phyloP scores from a whole-genome alignment of 306 rosid species.

The Clitoria ternatea region DNA sequence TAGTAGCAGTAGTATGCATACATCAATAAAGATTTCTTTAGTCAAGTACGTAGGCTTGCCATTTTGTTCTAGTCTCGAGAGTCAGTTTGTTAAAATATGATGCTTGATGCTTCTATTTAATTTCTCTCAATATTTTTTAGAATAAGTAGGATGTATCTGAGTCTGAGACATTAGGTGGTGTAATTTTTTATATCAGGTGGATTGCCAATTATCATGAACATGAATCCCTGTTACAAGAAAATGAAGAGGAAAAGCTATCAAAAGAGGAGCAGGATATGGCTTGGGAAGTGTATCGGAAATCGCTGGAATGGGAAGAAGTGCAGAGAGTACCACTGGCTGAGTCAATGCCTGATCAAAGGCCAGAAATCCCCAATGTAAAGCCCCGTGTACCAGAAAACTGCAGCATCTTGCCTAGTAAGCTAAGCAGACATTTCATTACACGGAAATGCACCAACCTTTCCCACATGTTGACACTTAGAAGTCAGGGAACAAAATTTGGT shows the following conservation, averaged over 20 bases:
- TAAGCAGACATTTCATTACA: conserved; percentile 32
- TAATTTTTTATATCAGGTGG: conserved; percentile 54
- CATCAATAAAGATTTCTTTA: background rate
- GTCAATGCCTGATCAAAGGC: conserved; percentile 41
- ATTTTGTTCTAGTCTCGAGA: background rate
- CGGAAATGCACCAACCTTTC: conserved; percentile 89
- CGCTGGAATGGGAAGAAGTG: conserved; percentile 92
- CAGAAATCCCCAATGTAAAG: conserved; percentile 12
- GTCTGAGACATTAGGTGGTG: conserved; percentile 18
- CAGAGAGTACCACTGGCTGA: conserved; percentile 60
- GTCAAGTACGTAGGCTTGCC: background rate
- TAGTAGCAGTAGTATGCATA: conserved; percentile 3
- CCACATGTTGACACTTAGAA: conserved; percentile 81
- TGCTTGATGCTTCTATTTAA: background rate
- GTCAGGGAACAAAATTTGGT: conserved; percentile 78
- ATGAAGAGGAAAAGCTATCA: conserved; percentile 86
- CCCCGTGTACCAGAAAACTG: conserved; percentile 28
- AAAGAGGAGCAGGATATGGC: conserved; percentile 99
- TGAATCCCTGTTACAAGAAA: conserved; percentile 86
- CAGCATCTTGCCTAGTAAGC: conserved; percentile 26
- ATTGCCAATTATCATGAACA: conserved; percentile 84
- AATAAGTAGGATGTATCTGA: background rate
- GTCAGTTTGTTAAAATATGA: background rate
- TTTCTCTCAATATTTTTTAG: background rate
- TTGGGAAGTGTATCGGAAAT: conserved; percentile 78